These are phyloP conservation scores for Colletotrichum sp. DNA, from an alignment of 2,329 filamentous ascomycete species.

Conservation along the genomic window DNA sequence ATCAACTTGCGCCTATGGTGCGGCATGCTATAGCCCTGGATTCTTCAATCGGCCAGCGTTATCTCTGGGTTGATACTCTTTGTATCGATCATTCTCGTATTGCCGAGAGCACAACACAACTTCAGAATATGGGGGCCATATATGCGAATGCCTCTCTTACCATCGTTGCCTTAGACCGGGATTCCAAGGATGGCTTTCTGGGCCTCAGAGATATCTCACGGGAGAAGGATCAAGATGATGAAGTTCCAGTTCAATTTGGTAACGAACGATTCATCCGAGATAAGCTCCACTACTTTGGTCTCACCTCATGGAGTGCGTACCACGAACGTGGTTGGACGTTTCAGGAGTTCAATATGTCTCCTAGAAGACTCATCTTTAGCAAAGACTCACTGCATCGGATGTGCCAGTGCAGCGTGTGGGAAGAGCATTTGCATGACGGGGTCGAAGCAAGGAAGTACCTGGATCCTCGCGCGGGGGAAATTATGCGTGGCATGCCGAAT, in stretches of 20 bases:
- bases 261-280: background rate
- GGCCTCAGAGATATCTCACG: background rate
- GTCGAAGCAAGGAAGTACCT: background rate
- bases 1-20: background rate
- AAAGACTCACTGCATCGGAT: background rate
- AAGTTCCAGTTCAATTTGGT: background rate
- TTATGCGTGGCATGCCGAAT: background rate
- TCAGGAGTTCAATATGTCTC: background rate
- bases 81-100: background rate
- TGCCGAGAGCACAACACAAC: background rate
- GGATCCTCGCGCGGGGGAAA: background rate
- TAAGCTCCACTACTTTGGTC: background rate
- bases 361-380: background rate
- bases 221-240: fast-evolving
- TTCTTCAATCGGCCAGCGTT: background rate
- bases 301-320: background rate
- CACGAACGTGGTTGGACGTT: background rate
- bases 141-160: background rate
- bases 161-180: background rate
- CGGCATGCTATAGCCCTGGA: background rate
- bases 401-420: background rate
- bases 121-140: background rate
- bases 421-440: too few species aligned
- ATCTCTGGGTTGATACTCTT: background rate
- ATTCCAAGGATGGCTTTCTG: background rate